A percentile compares a stretch with the other conserved stretches of the same genome.
phyloP scores from a whole-genome alignment of 257 asterid species.

The Osmanthus fragrans region DNA sequence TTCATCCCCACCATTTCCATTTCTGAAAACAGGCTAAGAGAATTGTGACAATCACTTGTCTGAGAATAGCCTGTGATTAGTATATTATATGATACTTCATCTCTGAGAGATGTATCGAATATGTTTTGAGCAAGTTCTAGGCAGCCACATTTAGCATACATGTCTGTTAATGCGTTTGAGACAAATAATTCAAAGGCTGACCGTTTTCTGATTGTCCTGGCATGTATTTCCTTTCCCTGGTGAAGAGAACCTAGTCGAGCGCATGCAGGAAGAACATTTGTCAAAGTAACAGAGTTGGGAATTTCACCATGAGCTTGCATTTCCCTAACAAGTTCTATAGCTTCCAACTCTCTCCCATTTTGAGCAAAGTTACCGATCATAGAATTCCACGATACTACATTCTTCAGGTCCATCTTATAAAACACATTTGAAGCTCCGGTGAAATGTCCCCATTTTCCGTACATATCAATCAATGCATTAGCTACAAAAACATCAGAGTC shows the following conservation, averaged over 20 bases:
- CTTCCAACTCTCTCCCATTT: slow-evolving; percentile 49
- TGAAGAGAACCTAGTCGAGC: slow-evolving; percentile 49
- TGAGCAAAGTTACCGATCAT: slow-evolving; percentile 70
- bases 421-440: slow-evolving; percentile 50
- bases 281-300: slow-evolving; percentile 60
- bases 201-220: slow-evolving; percentile 46
- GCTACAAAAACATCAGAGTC: slow-evolving; percentile 63
- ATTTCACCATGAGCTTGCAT: slow-evolving; percentile 60
- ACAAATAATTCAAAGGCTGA: slow-evolving; percentile 50
- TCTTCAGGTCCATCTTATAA: slow-evolving; percentile 37
- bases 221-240: slow-evolving; percentile 70
- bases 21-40: slow-evolving; percentile 59
- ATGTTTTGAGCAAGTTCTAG: slow-evolving; percentile 51
- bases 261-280: slow-evolving; percentile 77
- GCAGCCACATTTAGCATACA: slow-evolving; percentile 66
- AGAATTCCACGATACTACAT: slow-evolving; percentile 74
- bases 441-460: slow-evolving; percentile 54
- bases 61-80: slow-evolving; percentile 65
- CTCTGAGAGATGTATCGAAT: slow-evolving; percentile 48
- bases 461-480: slow-evolving; percentile 72
- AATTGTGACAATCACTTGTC: slow-evolving; percentile 41
- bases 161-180: slow-evolving; percentile 74
- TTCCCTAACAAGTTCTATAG: slow-evolving; percentile 46
- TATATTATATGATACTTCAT: slow-evolving; percentile 68
- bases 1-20: slow-evolving; percentile 54